phyloP scores from a whole-genome alignment of 352 stramenopile genomes.

The Pythium plurisporium region DNA sequence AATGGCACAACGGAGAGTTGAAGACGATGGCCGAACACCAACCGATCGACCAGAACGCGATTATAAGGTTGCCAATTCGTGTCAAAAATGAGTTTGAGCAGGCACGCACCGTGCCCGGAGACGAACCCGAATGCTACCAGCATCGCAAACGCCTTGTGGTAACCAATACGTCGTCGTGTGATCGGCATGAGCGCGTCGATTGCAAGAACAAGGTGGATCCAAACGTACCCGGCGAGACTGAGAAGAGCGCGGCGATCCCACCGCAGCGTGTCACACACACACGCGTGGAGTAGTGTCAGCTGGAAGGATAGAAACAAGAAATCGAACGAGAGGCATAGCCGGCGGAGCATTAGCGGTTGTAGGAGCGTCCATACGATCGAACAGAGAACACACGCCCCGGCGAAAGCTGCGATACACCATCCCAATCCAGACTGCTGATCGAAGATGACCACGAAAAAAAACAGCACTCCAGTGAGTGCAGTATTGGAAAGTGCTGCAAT shows the following conservation, averaged over 20 bases:
- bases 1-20: conserved; percentile 11
- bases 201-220: conserved; percentile 24
- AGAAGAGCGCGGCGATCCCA: conserved; percentile 19
- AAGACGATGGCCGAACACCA: neutral
- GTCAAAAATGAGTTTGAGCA: conserved; percentile 10
- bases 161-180: conserved; percentile 5
- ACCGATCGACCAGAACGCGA: neutral
- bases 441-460: neutral
- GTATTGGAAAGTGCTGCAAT: neutral
- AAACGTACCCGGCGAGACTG: conserved; percentile 18
- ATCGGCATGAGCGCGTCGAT: conserved; percentile 17
- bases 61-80: conserved; percentile 4
- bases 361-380: neutral
- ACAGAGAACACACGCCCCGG: neutral
- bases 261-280: conserved; percentile 21
- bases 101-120: neutral
- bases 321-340: conserved; percentile 28
- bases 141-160: conserved; percentile 9
- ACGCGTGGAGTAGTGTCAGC: conserved; percentile 18
- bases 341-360: conserved; percentile 19
- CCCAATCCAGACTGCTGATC: neutral
- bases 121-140: neutral
- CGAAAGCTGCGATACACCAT: neutral
- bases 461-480: neutral
- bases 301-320: conserved; percentile 31